Percentiles rank a stretch among this genome's conserved stretches.
phyloP scores from a whole-genome alignment of 352 stramenopile genomes.

The Phytophthora parvispora region DNA sequence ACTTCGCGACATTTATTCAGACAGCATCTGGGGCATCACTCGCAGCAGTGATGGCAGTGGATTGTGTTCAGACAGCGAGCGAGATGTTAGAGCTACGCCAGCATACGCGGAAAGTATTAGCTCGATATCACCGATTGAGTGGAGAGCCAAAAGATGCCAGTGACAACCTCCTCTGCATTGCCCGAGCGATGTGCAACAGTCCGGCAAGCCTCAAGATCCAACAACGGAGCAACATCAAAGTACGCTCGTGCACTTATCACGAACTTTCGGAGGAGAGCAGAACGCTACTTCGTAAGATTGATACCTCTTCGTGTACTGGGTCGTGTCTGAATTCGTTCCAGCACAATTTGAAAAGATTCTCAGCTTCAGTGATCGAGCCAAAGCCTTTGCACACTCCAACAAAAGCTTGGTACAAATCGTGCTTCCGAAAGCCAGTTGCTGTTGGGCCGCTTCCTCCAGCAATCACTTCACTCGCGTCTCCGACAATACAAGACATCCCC shows the following conservation, averaged over 20 bases:
- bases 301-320: neutral
- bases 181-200: neutral
- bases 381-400: neutral
- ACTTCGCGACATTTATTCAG: conserved; percentile 1
- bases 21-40: neutral
- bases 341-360: neutral
- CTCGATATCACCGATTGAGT: neutral
- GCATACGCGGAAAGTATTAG: neutral
- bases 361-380: neutral
- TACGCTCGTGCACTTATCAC: conserved; percentile 17
- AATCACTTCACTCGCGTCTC: neutral
- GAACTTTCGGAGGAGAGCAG: conserved; percentile 2
- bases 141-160: neutral
- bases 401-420: neutral
- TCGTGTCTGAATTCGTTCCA: neutral
- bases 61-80: conserved; percentile 4
- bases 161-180: neutral
- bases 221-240: neutral
- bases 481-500: neutral
- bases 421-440: neutral
- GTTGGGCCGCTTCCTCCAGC: neutral
- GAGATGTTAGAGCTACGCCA: conserved; percentile 6
- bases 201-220: neutral
- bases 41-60: neutral
- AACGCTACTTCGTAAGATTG: neutral